Evolutionary conservation across 2,329 filamentous ascomycete genomes (phyloP).

Genomic region (Simplicillium sp.): DNA sequence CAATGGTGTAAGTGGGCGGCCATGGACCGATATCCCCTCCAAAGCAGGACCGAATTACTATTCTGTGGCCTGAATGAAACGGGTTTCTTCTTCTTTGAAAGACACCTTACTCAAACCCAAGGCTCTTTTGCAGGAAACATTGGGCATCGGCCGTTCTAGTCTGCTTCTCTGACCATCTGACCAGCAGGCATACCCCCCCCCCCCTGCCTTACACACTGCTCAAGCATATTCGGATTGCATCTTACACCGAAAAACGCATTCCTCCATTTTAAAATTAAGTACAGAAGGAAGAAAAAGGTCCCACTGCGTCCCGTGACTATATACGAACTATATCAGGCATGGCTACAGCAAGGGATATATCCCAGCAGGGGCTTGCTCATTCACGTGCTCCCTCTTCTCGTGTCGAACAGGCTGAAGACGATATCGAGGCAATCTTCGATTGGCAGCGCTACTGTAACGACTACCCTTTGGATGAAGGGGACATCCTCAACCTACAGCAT

Average conservation of each 20-base stretch:
- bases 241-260: no score
- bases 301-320: not conserved
- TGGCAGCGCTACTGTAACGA: not conserved
- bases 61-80: no score
- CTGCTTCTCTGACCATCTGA: no score
- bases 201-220: no score
- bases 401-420: not conserved
- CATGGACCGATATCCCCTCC: not conserved
- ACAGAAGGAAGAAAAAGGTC: not conserved
- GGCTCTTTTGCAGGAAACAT: no score
- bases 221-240: no score
- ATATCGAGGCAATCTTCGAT: not conserved
- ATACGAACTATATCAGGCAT: not conserved
- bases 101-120: no score
- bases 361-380: not conserved
- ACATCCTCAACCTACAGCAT: no score
- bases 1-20: not conserved
- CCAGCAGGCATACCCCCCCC: no score
- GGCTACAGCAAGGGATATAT: conserved; percentile 2
- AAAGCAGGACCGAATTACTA: not conserved
- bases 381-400: not conserved
- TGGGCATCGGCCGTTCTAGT: no score
- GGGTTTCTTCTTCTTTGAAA: no score
- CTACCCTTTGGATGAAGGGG: no score
- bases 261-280: not conserved